Conservation (phyloP, 768 basidiomycete genomes). For the Sporobolomyces phaffii region DNA sequence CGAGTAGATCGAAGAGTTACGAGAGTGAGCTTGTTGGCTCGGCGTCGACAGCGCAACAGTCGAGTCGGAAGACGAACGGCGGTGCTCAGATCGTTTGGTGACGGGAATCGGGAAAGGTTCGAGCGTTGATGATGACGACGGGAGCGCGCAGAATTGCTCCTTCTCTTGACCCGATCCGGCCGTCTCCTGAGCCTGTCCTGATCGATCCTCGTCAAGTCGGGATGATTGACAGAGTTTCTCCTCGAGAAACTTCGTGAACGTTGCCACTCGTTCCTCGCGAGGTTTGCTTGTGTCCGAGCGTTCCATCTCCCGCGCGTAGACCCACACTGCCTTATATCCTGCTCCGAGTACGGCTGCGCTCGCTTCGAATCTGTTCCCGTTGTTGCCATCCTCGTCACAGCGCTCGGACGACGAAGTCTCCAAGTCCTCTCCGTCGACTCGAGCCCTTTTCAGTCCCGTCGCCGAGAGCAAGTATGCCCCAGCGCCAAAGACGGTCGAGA, state of each 20-base stretch:
- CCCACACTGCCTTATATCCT: constrained; percentile 33
- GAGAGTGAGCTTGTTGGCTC: background rate
- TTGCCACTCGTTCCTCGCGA: background rate
- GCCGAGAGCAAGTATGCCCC: background rate
- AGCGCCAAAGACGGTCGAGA: constrained; percentile 18
- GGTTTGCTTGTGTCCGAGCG: background rate
- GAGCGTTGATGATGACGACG: too few species aligned
- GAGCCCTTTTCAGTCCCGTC: background rate
- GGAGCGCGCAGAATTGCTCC: too few species aligned
- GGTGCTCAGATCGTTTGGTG: background rate
- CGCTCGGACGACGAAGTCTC: background rate
- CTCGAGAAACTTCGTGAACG: too few species aligned
- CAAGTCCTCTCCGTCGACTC: background rate
- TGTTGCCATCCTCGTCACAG: background rate
- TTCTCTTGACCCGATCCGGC: too few species aligned
- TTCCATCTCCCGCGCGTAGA: background rate
- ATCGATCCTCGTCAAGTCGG: too few species aligned
- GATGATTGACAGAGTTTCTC: too few species aligned
- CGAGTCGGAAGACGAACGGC: background rate
- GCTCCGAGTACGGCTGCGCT: constrained; percentile 15
- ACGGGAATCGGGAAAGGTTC: too few species aligned
- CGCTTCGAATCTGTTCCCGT: background rate
- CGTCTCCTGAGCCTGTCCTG: too few species aligned
- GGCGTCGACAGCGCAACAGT: background rate
- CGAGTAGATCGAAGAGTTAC: background rate